Evolutionary conservation across 2,329 filamentous ascomycete genomes (phyloP), one percentile per base, ranked within the genome.

Genomic region (Cordyceps javanica): DNA sequence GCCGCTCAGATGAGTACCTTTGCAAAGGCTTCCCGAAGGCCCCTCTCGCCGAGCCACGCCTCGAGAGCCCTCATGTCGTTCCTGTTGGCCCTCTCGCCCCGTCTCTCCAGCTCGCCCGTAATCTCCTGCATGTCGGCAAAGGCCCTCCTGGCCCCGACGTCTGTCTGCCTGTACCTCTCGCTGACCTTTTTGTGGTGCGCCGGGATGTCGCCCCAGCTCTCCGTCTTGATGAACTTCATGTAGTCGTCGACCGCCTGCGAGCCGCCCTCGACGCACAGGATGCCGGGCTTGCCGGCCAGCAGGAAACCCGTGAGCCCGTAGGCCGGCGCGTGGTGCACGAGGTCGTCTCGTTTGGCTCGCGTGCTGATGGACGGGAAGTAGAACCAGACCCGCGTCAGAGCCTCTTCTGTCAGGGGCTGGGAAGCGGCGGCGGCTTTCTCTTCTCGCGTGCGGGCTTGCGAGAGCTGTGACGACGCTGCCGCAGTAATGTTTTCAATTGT

Each of bases 281-380:
- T 69, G 2, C 82, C 82, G 0, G 82, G 82, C 60, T 86, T 86
- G 0, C 82, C 82, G 0, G 82, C 82, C 16, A 82, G 71, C 3
- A 85, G 75, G 62, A 86, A 85, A 0, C 82, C 82, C 0, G 82
- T 84, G 0, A 86, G 73, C 2, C 65, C 68, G 65, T 83, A 82
- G 0, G 65, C 62, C 0, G 81, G 77, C 0, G 81, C 81, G 57
- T 81, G 69, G 56, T 73, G 75, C 45, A 85, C 76, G 42, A 85
- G 69, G 61, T 86, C 82, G 61, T 80, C 75, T 48, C 82, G 74
- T 63, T 85, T 86, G 46, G 76, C 75, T 3, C 82, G 77, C 0
- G 82, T 85, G 41, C 77, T 81, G 55, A 86, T 78, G 1, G 81
- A 84, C 0, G 82, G 82, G 60, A 86, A 84, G 67, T 85, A 85